phyloP scores from a whole-genome alignment of 768 basidiomycete species.

The Filobasidium wieringae region DNA sequence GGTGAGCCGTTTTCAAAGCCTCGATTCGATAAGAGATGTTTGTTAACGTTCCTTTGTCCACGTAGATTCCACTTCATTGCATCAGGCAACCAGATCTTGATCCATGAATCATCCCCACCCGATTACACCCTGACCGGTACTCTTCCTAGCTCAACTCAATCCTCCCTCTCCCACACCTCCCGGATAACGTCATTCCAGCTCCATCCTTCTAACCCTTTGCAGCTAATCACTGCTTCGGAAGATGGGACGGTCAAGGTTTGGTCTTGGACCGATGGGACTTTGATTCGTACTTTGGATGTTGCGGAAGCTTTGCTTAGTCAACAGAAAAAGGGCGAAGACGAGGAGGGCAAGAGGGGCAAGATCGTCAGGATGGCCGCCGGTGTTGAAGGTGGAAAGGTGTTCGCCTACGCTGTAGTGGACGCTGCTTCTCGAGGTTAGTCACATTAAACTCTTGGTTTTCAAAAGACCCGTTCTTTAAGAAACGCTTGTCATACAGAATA shows the following conservation, averaged over 20 bases:
- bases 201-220: conserved; percentile 75
- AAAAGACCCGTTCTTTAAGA: not conserved
- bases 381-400: not conserved
- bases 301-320: conserved; percentile 23
- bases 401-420: not conserved
- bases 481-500: not conserved
- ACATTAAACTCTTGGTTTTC: not conserved
- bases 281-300: conserved; percentile 63
- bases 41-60: conserved; percentile 7
- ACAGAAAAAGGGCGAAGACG: conserved; percentile 9
- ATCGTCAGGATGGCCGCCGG: conserved; percentile 5
- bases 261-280: conserved; percentile 78
- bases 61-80: conserved; percentile 76
- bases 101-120: conserved; percentile 71
- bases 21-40: conserved; percentile 12
- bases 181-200: conserved; percentile 62
- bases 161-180: conserved; percentile 41
- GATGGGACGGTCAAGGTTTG: conserved; percentile 80
- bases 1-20: conserved; percentile 46
- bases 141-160: conserved; percentile 40
- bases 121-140: conserved; percentile 70
- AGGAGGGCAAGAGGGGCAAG: conserved; percentile 8
- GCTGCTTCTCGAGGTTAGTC: not conserved
- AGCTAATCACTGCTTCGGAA: conserved; percentile 71
- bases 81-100: conserved; percentile 66